phyloP scores from a whole-genome alignment of 1,284 basidiomycete genomes.

The Ceratobasidium sp. region DNA sequence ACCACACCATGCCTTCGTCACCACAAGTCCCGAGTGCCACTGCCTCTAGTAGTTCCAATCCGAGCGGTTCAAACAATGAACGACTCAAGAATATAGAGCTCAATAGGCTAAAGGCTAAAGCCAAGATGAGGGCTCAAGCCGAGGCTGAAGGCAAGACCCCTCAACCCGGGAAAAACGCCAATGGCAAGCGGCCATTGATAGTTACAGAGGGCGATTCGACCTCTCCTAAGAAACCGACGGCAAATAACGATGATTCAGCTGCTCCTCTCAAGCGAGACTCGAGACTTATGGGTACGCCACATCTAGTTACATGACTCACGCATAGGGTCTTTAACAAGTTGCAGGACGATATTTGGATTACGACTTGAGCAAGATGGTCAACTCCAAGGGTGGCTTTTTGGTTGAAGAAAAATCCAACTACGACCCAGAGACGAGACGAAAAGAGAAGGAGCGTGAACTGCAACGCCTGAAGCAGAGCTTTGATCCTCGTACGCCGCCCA shows the following conservation, averaged over 20 bases:
- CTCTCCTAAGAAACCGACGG: constrained; percentile 59
- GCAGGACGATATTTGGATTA: constrained; percentile 86
- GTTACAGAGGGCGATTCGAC: constrained; percentile 60
- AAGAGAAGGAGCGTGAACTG: constrained; percentile 78
- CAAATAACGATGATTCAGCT: constrained; percentile 45
- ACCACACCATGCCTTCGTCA: not conserved
- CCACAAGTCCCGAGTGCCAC: constrained; percentile 1
- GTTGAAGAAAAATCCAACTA: constrained; percentile 78
- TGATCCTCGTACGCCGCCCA: constrained; percentile 68
- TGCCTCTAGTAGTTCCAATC: not conserved
- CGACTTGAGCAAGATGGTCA: constrained; percentile 95
- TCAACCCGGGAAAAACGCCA: constrained; percentile 54
- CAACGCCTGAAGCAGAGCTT: constrained; percentile 68
- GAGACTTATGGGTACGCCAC: constrained; percentile 59
- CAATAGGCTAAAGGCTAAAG: constrained; percentile 60
- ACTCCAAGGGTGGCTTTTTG: constrained; percentile 92
- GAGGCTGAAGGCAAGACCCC: constrained; percentile 58
- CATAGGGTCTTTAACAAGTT: not conserved
- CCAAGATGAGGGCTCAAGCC: constrained; percentile 59
- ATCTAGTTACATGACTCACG: not conserved
- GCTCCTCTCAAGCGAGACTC: constrained; percentile 71
- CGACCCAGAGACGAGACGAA: constrained; percentile 67
- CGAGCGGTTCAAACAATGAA: constrained; percentile 50
- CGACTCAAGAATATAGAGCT: constrained; percentile 59
- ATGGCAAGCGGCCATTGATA: constrained; percentile 64